Percentiles rank a stretch among this genome's conserved stretches.
Conservation (phyloP, 108 stramenopile genomes). For the Conticribra guillardii region DNA sequence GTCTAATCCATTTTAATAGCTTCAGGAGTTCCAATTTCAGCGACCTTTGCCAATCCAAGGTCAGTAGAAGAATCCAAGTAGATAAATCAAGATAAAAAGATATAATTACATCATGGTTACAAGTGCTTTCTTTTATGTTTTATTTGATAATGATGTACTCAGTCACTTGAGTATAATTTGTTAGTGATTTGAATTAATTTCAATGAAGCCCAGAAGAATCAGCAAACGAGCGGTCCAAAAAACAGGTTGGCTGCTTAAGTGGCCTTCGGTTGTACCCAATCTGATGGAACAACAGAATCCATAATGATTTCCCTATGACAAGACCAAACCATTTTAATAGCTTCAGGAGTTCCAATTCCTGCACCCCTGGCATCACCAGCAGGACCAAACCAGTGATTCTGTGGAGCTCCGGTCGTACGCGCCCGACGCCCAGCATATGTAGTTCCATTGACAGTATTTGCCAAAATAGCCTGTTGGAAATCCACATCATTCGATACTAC, state of each 20-base stretch:
- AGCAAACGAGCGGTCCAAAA: no score
- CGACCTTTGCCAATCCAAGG: slow-evolving; percentile 36
- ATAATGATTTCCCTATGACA: slow-evolving; percentile 97
- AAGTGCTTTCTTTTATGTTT: no score
- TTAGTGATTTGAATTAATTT: no score
- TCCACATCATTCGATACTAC: slow-evolving; percentile 93
- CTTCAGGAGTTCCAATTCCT: slow-evolving; percentile 96
- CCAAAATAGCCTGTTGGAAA: slow-evolving; percentile 87
- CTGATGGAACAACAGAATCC: slow-evolving; percentile 78
- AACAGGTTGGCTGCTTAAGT: slow-evolving; percentile 43
- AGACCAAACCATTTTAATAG: slow-evolving; percentile 97
- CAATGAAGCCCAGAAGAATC: no score
- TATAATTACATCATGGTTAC: no score
- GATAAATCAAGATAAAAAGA: no score
- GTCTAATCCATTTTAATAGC: slow-evolving; percentile 98
- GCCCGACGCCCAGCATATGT: slow-evolving; percentile 96
- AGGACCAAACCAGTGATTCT: slow-evolving; percentile 99
- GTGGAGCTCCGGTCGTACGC: slow-evolving; percentile 98
- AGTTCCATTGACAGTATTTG: slow-evolving; percentile 97
- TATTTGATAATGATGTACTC: no score
- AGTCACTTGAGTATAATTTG: no score
- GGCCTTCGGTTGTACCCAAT: slow-evolving; percentile 66
- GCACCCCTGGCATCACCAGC: slow-evolving; percentile 47
- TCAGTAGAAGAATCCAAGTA: no score
- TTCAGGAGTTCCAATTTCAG: slow-evolving; percentile 94